Conservation (phyloP, 352 stramenopile species). For the Vaucheria bursata region DNA sequence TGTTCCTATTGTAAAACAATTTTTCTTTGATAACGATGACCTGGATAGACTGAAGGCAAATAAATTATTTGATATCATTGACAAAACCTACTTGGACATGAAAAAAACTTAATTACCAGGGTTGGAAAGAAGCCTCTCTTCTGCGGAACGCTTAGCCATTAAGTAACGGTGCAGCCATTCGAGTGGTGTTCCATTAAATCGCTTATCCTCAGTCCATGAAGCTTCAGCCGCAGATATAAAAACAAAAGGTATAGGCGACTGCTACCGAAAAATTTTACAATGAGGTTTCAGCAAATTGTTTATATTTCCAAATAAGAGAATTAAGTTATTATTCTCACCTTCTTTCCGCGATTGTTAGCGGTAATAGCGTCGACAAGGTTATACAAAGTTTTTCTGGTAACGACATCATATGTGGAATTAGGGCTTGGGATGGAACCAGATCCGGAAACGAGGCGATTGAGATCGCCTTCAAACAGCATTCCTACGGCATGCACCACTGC, state of each 20-base stretch:
- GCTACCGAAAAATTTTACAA: no score
- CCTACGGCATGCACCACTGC: slow-evolving; percentile 41
- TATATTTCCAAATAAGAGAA: no score
- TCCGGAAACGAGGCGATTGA: slow-evolving; percentile 36
- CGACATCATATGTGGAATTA: slow-evolving; percentile 33
- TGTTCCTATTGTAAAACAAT: no score
- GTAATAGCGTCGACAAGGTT: slow-evolving; percentile 16
- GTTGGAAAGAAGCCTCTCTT: slow-evolving; percentile 5
- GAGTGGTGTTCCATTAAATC: slow-evolving; percentile 30
- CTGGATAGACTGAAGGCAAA: no score
- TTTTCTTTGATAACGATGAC: no score
- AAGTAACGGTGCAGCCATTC: slow-evolving; percentile 30
- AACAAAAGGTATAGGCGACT: slow-evolving; percentile 26
- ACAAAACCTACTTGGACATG: no score
- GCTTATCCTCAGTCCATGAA: slow-evolving; percentile 24
- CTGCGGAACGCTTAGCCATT: slow-evolving; percentile 32
- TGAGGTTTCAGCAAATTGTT: no score
- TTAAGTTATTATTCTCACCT: no score
- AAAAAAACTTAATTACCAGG: no score
- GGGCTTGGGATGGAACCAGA: slow-evolving; percentile 28
- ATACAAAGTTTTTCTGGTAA: slow-evolving; percentile 38
- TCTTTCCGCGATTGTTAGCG: background rate
- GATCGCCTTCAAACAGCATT: slow-evolving; percentile 37
- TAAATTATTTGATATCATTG: no score
- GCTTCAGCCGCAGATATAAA: slow-evolving; percentile 42